Conservation (phyloP, 164 flowering plant species). For the Annona squamosa region DNA sequence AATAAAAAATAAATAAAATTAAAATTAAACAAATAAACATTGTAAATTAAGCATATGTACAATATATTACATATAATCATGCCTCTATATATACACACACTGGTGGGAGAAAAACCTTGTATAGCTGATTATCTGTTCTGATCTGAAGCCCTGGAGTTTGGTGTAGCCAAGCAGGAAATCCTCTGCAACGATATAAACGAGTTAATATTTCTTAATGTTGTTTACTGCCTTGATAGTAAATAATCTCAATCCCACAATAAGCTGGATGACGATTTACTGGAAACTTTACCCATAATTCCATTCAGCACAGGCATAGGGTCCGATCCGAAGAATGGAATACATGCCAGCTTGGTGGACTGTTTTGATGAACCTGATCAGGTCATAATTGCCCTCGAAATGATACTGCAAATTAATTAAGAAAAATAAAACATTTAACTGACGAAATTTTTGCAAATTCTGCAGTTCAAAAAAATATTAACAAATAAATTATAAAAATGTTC, state of each 20-base stretch:
- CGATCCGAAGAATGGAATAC: constrained; percentile 5
- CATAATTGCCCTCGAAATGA: constrained; percentile 1
- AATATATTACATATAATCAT: no score
- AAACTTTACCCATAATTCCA: constrained; percentile 11
- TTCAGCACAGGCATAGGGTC: constrained; percentile 10
- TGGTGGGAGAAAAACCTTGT: constrained; percentile 23
- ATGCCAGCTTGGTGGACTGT: constrained; percentile 8
- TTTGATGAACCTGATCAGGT: constrained; percentile 4
- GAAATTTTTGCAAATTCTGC: not conserved
- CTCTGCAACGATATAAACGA: not conserved
- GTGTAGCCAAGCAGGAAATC: constrained; percentile 41
- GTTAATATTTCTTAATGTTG: no score
- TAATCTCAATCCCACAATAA: not conserved
- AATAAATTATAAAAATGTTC: no score
- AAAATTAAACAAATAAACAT: no score
- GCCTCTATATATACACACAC: no score
- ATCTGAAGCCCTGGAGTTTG: constrained; percentile 34
- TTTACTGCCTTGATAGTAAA: no score
- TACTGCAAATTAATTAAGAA: not conserved
- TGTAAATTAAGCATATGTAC: no score
- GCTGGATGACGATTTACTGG: no score
- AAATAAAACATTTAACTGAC: not conserved
- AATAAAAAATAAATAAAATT: no score
- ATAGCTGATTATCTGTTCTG: constrained; percentile 33
- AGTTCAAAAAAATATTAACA: not conserved